A percentile compares a stretch with the other conserved stretches of the same genome.
Evolutionary conservation across 129 eudicot species (phyloP).

Genomic region (Pseudognaphalium luteoalbum): DNA sequence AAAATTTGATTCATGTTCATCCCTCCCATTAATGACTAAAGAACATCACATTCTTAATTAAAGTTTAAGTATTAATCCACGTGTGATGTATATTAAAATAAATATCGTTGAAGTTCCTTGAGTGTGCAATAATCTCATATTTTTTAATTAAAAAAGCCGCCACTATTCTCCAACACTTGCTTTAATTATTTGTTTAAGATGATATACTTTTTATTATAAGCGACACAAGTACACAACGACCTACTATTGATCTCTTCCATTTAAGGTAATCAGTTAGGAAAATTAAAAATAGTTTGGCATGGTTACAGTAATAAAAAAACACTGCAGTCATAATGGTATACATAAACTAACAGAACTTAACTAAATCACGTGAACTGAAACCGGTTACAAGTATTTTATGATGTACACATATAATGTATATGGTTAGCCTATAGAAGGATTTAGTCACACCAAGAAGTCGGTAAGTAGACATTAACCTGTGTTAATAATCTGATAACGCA

Average conservation of each 20-base stretch:
- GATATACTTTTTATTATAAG: too few relatives aligned
- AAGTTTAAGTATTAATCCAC: constrained; percentile 15
- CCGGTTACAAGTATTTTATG: not conserved
- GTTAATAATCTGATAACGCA: not conserved
- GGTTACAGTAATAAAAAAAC: too few relatives aligned
- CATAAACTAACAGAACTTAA: not conserved
- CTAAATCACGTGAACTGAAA: not conserved
- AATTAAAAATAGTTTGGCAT: not conserved
- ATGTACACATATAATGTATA: constrained; percentile 18
- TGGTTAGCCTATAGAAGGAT: constrained; percentile 3
- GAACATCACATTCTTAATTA: not conserved
- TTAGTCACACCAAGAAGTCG: constrained; percentile 12
- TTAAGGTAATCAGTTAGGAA: too few relatives aligned
- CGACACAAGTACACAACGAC: too few relatives aligned
- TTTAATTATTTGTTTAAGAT: too few relatives aligned
- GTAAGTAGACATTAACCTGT: not conserved
- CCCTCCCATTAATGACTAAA: not conserved
- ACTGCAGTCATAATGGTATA: too few relatives aligned
- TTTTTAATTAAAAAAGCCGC: too few relatives aligned
- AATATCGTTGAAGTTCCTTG: constrained; percentile 6
- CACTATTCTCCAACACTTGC: too few relatives aligned
- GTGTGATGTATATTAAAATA: constrained; percentile 12
- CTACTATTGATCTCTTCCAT: too few relatives aligned
- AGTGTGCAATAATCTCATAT: constrained; percentile 9
- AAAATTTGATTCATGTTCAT: not conserved